These are phyloP conservation scores for Candida nonsorbophila DNA, from an alignment of 805 yeast genomes.

Conservation along the genomic window DNA sequence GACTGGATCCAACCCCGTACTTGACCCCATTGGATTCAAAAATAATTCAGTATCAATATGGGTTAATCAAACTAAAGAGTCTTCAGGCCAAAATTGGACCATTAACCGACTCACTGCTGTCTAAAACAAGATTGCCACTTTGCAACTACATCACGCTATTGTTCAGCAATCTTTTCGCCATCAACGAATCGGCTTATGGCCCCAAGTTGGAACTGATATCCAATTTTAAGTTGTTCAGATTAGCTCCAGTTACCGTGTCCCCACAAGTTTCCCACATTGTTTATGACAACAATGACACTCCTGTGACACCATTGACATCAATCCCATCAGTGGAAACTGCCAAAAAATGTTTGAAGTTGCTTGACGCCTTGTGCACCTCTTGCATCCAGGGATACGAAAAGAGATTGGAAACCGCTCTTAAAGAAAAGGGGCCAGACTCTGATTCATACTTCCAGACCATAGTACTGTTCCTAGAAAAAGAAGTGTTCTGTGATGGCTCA, in stretches of 20 bases:
- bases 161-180: constrained; percentile 27
- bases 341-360: constrained; percentile 19
- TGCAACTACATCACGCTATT: constrained; percentile 31
- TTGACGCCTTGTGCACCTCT: constrained; percentile 19
- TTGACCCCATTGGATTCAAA: no score
- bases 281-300: constrained; percentile 32
- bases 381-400: constrained; percentile 35
- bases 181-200: constrained; percentile 28
- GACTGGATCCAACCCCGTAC: no score
- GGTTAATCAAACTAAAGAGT: no score
- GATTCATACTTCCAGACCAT: no score
- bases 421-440: constrained; percentile 1
- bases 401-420: constrained; percentile 17
- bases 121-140: constrained; percentile 9
- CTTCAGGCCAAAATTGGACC: no score
- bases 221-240: constrained; percentile 20
- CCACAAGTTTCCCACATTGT: constrained; percentile 34
- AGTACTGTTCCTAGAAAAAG: no score
- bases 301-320: constrained; percentile 23
- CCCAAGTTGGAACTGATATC: constrained; percentile 22
- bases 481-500: constrained; percentile 2
- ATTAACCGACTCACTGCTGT: no score
- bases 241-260: constrained; percentile 20
- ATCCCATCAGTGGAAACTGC: constrained; percentile 22
- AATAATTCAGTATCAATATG: background rate